Evolutionary conservation across 2,329 filamentous ascomycete species (phyloP).

Genomic region (Xylariaceae sp.): DNA sequence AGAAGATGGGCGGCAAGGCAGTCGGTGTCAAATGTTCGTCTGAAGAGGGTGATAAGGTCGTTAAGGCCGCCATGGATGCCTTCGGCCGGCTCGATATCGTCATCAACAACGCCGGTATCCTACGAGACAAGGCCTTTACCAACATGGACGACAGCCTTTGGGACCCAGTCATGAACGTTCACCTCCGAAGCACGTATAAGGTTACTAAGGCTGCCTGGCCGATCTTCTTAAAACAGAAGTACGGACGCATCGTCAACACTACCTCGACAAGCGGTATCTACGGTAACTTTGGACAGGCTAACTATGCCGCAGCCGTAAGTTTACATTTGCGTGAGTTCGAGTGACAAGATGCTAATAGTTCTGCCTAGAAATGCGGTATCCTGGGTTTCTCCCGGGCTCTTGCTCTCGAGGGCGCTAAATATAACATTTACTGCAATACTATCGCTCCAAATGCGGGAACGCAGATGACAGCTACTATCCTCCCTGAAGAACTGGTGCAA

Average conservation of each 20-base stretch:
- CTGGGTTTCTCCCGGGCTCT: constrained; percentile 93
- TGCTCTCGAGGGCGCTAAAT: constrained; percentile 90
- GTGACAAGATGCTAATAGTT: constrained; percentile 30
- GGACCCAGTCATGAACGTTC: constrained; percentile 90
- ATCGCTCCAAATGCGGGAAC: constrained; percentile 98
- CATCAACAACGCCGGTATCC: constrained; percentile 97
- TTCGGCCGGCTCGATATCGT: constrained; percentile 94
- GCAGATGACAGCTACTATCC: constrained; percentile 88
- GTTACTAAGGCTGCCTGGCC: constrained; percentile 97
- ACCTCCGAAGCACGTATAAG: constrained; percentile 94
- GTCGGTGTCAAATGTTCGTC: constrained; percentile 92
- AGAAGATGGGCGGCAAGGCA: constrained; percentile 85
- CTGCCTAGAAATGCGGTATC: constrained; percentile 79
- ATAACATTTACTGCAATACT: constrained; percentile 98
- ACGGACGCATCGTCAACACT: constrained; percentile 95
- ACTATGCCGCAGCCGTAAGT: constrained; percentile 88
- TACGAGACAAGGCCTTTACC: constrained; percentile 95
- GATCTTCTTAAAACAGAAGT: constrained; percentile 97
- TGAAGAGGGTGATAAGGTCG: constrained; percentile 87
- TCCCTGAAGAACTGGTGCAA: constrained; percentile 97
- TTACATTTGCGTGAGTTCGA: not conserved
- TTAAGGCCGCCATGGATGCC: constrained; percentile 91
- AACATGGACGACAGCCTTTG: constrained; percentile 97
- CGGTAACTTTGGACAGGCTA: constrained; percentile 98
- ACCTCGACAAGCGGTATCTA: constrained; percentile 97